A percentile compares a stretch with the other conserved stretches of the same genome.
Conservation (phyloP, 805 yeast genomes). For the Nakazawaea molendinolei region DNA sequence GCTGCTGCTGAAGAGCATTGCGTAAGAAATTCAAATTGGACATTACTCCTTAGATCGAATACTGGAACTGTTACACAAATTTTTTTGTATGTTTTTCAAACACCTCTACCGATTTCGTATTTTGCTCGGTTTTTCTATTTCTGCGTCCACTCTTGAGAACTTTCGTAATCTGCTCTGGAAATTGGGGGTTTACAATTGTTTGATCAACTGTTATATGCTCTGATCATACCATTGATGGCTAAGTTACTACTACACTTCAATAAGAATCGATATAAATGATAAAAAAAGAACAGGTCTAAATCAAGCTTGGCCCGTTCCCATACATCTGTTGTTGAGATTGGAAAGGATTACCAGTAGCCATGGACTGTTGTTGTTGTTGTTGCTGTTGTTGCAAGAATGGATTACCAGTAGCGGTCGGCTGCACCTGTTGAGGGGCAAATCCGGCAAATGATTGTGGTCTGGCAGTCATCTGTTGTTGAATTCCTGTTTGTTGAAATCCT, state of each 20-base stretch:
- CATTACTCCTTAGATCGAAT: background rate
- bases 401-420: conserved; percentile 8
- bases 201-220: no score
- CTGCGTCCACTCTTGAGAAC: no score
- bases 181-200: no score
- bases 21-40: conserved; percentile 6
- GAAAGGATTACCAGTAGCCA: background rate
- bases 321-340: no score
- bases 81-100: background rate
- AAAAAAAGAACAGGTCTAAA: background rate
- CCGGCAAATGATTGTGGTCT: conserved; percentile 1
- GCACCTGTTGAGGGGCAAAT: conserved; percentile 3
- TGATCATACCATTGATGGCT: background rate
- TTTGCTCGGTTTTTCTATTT: no score
- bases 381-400: conserved; percentile 4
- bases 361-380: background rate
- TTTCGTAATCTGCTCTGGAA: no score
- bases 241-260: background rate
- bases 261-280: background rate
- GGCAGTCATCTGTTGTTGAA: background rate
- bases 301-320: conserved; percentile 6
- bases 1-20: conserved; percentile 4
- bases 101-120: no score
- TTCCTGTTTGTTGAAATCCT: conserved; percentile 1
- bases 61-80: background rate